A percentile compares a stretch with the other conserved stretches of the same genome.
These are phyloP conservation scores for Chalciporus sphaerocephalus DNA, from an alignment of 768 basidiomycete genomes.

Conservation along the genomic window DNA sequence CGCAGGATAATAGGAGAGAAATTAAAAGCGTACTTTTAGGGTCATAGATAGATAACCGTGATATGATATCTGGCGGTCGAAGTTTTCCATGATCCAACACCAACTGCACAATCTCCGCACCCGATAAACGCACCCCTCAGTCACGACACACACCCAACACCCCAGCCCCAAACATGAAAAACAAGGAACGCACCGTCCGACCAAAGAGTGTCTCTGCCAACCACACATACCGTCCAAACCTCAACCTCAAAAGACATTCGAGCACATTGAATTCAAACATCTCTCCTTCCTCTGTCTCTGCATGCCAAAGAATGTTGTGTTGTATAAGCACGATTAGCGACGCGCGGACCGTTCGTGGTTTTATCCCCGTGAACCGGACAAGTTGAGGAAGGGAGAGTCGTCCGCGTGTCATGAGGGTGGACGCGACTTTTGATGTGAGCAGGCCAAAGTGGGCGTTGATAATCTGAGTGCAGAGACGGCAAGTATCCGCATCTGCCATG, in stretches of 20 bases:
- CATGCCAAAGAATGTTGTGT: constrained; percentile 89
- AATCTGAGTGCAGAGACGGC: constrained; percentile 57
- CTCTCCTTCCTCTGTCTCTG: constrained; percentile 63
- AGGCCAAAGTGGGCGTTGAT: constrained; percentile 63
- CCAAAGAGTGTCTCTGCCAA: constrained; percentile 71
- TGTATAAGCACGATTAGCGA: constrained; percentile 78
- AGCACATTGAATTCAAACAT: constrained; percentile 78
- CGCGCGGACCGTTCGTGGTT: constrained; percentile 63
- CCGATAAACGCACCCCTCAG: constrained; percentile 40
- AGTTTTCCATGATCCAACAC: constrained; percentile 86
- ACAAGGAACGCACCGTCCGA: constrained; percentile 47
- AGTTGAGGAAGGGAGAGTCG: constrained; percentile 69
- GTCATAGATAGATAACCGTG: constrained; percentile 47
- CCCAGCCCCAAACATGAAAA: background rate
- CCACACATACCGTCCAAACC: constrained; percentile 81
- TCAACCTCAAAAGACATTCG: constrained; percentile 75
- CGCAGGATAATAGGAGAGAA: too few species aligned
- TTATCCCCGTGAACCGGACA: constrained; percentile 63
- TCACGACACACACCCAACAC: background rate
- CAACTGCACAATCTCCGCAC: constrained; percentile 66
- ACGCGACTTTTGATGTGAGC: constrained; percentile 63
- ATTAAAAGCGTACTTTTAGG: constrained; percentile 47
- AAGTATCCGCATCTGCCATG: constrained; percentile 66
- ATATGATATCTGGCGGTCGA: constrained; percentile 65
- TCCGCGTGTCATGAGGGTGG: constrained; percentile 73